phyloP scores from a whole-genome alignment of 2,329 filamentous ascomycete genomes.

The Bipolaris gigantea region DNA sequence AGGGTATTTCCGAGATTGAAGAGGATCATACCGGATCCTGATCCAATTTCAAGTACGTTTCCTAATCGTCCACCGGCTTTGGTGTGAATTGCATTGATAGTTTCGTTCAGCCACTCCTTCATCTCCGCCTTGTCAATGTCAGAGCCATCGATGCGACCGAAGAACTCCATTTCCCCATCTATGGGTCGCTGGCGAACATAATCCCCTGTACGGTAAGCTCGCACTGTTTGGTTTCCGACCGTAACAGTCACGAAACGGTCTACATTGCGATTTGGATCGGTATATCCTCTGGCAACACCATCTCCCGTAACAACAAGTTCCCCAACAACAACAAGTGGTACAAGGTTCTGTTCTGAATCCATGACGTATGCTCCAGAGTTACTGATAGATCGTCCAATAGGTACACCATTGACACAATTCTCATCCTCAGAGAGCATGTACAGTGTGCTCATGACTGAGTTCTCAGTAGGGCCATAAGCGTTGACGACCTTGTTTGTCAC shows the following conservation, averaged over 20 bases:
- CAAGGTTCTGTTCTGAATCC: conserved; percentile 2
- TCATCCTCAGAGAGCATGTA: conserved; percentile 38
- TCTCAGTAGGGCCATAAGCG: conserved; percentile 25
- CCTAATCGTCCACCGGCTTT: not conserved
- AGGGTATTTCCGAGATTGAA: conserved; percentile 11
- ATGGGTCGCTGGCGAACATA: conserved; percentile 12
- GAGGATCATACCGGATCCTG: conserved; percentile 14
- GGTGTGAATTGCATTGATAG: conserved; percentile 5
- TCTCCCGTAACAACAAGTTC: conserved; percentile 30
- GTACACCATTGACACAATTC: conserved; percentile 15
- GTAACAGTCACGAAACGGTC: conserved; percentile 5
- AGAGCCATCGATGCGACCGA: conserved; percentile 23
- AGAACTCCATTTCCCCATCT: conserved; percentile 21
- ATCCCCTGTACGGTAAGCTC: conserved; percentile 36
- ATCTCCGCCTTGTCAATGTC: conserved; percentile 11
- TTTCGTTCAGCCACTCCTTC: conserved; percentile 17
- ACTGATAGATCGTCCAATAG: conserved; percentile 44
- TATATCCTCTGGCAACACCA: conserved; percentile 12
- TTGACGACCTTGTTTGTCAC: conserved; percentile 11
- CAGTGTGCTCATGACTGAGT: conserved; percentile 42
- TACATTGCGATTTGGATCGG: conserved; percentile 24
- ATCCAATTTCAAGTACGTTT: conserved; percentile 12
- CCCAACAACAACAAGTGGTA: conserved; percentile 22
- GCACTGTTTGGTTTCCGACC: conserved; percentile 6
- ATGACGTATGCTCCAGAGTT: conserved; percentile 4